Evolutionary conservation across 208 protist genomes (phyloP), one percentile per base, ranked within the genome.

Genomic region (Leishmania tarentolae): DNA sequence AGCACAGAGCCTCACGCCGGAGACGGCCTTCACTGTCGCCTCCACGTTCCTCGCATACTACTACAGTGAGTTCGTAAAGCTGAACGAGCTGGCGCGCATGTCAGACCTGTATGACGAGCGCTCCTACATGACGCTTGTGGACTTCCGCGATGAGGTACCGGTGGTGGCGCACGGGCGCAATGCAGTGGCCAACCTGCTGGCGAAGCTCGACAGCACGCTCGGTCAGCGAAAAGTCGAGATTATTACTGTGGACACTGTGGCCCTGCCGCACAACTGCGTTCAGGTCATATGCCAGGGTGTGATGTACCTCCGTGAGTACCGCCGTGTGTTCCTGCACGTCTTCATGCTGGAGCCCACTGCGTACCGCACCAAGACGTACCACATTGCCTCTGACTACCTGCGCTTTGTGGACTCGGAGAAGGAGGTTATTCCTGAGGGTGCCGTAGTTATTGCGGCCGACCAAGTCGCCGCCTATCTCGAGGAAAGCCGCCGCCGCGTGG

Each of bases 371-470:
- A 91, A 90, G 84, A 95, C 94, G 17, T 96, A 92, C 86, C 87
- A 95, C 92, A 95, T 97, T 73, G 89, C 87, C 69, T 90, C 87
- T 40, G 94, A 97, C 79, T 96, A 94, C 82, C 85, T 96, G 47
- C 92, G 94, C 80, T 92, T 96, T 77, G 82, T 96, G 31, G 83
- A 86, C 73, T 85, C 85, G 8, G 87, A 92, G 83, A 82, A 92
- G 77, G 92, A 97, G 76, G 84, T 89, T 42, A 91, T 96, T 46
- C 94, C 94, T 17, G 86, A 87, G 35, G 90, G 90, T 28, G 78
- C 85, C 24, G 88, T 90, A 61, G 86, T 97, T 68, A 86, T 97
- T 69, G 83, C 87, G 9, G 87, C 85, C 28, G 90, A 91, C 44
- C 75, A 97, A 84, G 84, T 95, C 46, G 86, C 83, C n/a, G 83